Evolutionary conservation across 768 basidiomycete genomes (phyloP), one percentile per base, ranked within the genome.

Genomic region (Hypsizygus marmoreus): DNA sequence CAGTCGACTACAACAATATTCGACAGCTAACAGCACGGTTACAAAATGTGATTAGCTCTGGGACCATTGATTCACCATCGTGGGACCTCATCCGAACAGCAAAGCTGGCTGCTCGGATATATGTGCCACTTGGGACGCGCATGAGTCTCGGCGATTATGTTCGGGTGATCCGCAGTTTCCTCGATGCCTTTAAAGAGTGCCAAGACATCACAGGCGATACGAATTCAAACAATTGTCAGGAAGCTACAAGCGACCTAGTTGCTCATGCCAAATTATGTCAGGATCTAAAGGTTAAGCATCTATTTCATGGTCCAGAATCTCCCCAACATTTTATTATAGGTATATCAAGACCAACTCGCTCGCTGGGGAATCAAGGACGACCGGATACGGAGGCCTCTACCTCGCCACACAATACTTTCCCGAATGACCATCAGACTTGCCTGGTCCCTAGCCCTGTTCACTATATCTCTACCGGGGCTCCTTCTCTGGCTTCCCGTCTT

Each of bases 121-220:
- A 95, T 56, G 89, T 82, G 4, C 92, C 92, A 2, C 69, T 94
- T n/a, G 92, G 92, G 31, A 94, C 92, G 11, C 72, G 68, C 10
- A 91, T 95, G 87, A 80, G 76, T 43, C 72, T 95, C 12, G 91
- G 93, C 9, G 88, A 95, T 61, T 81, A 90, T 60, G 86, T 94
- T 20, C 79, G 91, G 16, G 74, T 91, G 6, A 83, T 79, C 30
- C 76, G 84, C 57, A 72, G 77, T 32, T 95, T 94, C 60, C 73
- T 90, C 12, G 88, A 91, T 52, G 81, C 75, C 2, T 89, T 95
- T 63, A 88, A 86, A 30, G 50, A 57, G 49, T 55, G 65, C 43
- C 60, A 70, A 9, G 62, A 69, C 35, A 61, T 64, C 19, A 59
- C 59, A 10, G 43, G 46, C 30, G 43, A 50, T 20, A 40, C 53